Evolutionary conservation across 2,329 filamentous ascomycete species (phyloP).

Genomic region (Chaetomium sp.): DNA sequence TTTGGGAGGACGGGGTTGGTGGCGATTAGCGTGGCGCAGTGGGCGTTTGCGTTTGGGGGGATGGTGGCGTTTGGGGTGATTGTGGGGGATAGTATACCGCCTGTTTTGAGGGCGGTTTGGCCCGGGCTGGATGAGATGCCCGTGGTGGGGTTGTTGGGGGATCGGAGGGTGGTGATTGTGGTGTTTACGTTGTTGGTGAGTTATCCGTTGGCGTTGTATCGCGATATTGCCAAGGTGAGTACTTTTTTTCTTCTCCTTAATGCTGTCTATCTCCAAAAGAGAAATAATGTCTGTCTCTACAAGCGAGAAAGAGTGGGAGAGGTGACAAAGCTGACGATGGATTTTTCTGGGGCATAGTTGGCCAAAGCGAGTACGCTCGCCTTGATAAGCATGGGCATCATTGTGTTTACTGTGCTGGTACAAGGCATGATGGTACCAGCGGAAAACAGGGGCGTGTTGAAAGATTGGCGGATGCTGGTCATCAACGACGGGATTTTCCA

Average conservation of each 20-base stretch:
- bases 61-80: constrained; percentile 99
- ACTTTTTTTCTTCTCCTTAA: background rate
- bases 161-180: constrained; percentile 79
- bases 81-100: constrained; percentile 91
- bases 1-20: constrained; percentile 84
- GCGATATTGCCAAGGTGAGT: constrained; percentile 89
- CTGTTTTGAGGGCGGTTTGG: constrained; percentile 77
- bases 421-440: constrained; percentile 71
- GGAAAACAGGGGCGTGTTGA: constrained; percentile 64
- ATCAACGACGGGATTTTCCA: constrained; percentile 87
- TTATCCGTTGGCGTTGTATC: constrained; percentile 85
- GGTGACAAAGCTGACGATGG: constrained; percentile 5
- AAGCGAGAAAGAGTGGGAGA: background rate
- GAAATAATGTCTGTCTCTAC: background rate
- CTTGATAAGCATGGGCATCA: constrained; percentile 85
- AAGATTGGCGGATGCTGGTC: constrained; percentile 59
- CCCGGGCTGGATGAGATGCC: constrained; percentile 65
- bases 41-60: constrained; percentile 96
- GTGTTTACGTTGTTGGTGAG: constrained; percentile 80
- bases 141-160: constrained; percentile 74
- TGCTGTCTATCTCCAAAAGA: too few species aligned
- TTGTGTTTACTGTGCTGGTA: constrained; percentile 78
- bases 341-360: constrained; percentile 51
- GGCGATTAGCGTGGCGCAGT: constrained; percentile 85
- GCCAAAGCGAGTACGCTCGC: constrained; percentile 94